A percentile compares a stretch with the other conserved stretches of the same genome.
These are phyloP conservation scores for Nigrospora sphaerica DNA, from an alignment of 2,329 filamentous ascomycete genomes.

Conservation along the genomic window DNA sequence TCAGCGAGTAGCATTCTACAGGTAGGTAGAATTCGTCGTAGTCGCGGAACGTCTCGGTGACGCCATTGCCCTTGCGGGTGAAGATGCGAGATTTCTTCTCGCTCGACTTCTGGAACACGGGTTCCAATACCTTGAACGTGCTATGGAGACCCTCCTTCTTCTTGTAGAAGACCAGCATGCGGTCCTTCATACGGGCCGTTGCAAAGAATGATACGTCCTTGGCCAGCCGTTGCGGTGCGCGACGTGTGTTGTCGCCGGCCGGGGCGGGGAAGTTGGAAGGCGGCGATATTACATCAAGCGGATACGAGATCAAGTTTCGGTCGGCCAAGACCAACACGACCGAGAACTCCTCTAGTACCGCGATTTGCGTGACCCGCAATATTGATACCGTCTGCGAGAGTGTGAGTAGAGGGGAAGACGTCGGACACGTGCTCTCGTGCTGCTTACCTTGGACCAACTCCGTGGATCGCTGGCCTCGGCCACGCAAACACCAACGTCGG, in stretches of 20 bases:
- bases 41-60: conserved; percentile 93
- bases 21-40: conserved; percentile 99
- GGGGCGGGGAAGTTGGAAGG: conserved; percentile 55
- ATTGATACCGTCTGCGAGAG: conserved; percentile 62
- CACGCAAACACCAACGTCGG: conserved; percentile 88
- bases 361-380: conserved; percentile 78
- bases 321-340: conserved; percentile 88
- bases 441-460: conserved; percentile 76
- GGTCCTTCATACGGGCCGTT: conserved; percentile 93
- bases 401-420: conserved; percentile 7
- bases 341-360: conserved; percentile 92
- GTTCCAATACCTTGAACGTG: conserved; percentile 94
- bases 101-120: conserved; percentile 85
- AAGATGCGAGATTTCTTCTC: conserved; percentile 72
- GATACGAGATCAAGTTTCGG: conserved; percentile 85
- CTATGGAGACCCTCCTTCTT: conserved; percentile 88
- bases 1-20: conserved; percentile 88
- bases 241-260: conserved; percentile 64
- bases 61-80: conserved; percentile 53
- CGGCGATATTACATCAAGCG: conserved; percentile 74
- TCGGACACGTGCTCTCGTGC: neutral
- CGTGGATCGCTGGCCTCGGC: conserved; percentile 84
- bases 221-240: conserved; percentile 85
- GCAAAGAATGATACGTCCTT: conserved; percentile 97
- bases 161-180: conserved; percentile 93